phyloP scores from a whole-genome alignment of 345 rosid species.

The Bruguiera parviflora region DNA sequence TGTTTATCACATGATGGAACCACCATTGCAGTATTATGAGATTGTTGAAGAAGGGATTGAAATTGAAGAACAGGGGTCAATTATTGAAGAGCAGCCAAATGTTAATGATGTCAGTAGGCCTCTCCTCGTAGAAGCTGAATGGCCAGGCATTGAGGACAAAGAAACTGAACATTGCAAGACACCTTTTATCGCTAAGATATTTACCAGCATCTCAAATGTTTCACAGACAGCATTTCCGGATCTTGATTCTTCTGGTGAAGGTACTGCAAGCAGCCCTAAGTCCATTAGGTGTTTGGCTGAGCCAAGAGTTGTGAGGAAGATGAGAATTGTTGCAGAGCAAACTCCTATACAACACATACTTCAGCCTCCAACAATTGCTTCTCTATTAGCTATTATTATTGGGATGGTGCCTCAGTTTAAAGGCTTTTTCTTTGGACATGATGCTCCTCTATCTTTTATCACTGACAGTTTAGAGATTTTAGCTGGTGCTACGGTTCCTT shows the following conservation, averaged over 20 bases:
- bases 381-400: conserved; percentile 69
- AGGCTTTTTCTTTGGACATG: conserved; percentile 60
- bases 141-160: conserved; percentile 96
- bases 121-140: conserved; percentile 86
- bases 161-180: conserved; percentile 86
- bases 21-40: conserved; percentile 79
- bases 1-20: conserved; percentile 99
- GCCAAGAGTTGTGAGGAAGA: conserved; percentile 85
- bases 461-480: conserved; percentile 86
- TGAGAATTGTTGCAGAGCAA: conserved; percentile 81
- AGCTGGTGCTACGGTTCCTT: conserved; percentile 90
- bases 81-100: too few relatives aligned
- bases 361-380: conserved; percentile 93
- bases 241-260: conserved; percentile 43
- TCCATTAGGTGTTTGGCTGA: conserved; percentile 76
- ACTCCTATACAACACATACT: conserved; percentile 88
- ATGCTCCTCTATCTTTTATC: conserved; percentile 83
- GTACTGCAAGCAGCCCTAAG: conserved; percentile 48
- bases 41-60: conserved; percentile 65
- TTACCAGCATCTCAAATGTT: conserved; percentile 46
- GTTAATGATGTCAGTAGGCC: conserved; percentile 54
- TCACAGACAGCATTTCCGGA: conserved; percentile 58
- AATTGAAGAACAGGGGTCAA: conserved; percentile 40
- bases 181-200: conserved; percentile 71
- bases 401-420: conserved; percentile 80